Evolutionary conservation across 345 rosid species (phyloP).

Genomic region (Stellera chamaejasme): DNA sequence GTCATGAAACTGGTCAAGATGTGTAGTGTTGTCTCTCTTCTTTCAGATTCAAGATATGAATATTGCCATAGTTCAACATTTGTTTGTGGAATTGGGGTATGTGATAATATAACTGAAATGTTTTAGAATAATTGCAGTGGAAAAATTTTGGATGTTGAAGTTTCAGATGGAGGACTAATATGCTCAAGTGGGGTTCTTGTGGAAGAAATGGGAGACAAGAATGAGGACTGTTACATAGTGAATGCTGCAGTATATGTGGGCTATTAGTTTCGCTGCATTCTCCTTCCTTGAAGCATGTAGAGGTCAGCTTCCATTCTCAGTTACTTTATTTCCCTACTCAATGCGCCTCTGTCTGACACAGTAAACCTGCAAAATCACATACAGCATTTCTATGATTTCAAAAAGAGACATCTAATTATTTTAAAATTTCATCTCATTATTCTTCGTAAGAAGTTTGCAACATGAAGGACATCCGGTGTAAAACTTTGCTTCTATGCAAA

Average conservation of each 20-base stretch:
- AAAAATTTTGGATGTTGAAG: constrained; percentile 51
- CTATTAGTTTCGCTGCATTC: constrained; percentile 30
- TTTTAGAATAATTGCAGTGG: constrained; percentile 34
- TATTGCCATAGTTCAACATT: neutral
- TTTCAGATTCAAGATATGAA: neutral
- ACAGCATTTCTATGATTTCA: too few species aligned
- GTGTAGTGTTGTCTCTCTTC: neutral
- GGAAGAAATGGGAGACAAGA: constrained; percentile 91
- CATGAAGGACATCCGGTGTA: too few species aligned
- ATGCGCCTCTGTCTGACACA: too few species aligned
- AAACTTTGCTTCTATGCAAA: too few species aligned
- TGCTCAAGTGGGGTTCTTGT: constrained; percentile 76
- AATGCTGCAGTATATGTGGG: constrained; percentile 83
- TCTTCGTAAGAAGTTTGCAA: too few species aligned
- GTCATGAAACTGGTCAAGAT: neutral
- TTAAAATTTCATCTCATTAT: too few species aligned
- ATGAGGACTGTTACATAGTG: constrained; percentile 81
- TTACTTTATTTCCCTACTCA: too few species aligned
- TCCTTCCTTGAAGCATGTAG: neutral
- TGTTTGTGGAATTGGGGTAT: neutral
- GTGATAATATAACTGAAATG: neutral
- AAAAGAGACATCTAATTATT: too few species aligned
- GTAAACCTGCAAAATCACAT: too few species aligned
- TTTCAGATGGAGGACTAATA: constrained; percentile 81
- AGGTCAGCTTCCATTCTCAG: constrained; percentile 17